Conservation (phyloP, 2,329 filamentous ascomycete genomes). For the Diaporthe sp. region DNA sequence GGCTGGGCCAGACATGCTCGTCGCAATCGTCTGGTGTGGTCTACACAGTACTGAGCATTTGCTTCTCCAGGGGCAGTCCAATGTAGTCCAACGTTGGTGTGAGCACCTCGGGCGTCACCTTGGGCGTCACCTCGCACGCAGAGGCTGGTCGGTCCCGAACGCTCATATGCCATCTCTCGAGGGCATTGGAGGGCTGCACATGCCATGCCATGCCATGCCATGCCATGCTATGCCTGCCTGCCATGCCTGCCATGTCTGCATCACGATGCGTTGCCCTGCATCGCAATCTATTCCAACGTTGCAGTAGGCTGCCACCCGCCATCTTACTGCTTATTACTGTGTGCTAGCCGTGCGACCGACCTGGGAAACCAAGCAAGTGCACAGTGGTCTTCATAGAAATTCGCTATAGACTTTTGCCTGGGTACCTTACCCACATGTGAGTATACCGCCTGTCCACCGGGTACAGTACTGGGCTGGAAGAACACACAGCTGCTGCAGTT, state of each 20-base stretch:
- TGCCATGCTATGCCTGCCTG: conserved; percentile 1
- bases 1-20: neutral
- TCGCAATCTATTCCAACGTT: conserved; percentile 29
- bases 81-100: neutral
- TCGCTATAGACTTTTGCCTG: neutral
- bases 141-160: conserved; percentile 8
- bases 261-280: conserved; percentile 24
- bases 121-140: neutral
- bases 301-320: conserved; percentile 25
- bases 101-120: neutral
- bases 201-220: conserved; percentile 4
- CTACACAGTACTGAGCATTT: neutral
- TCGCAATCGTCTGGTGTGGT: neutral
- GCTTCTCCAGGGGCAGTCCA: neutral
- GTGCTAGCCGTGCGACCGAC: neutral
- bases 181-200: conserved; percentile 2
- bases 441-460: neutral
- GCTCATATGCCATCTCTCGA: conserved; percentile 2
- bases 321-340: neutral
- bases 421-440: neutral
- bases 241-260: conserved; percentile 22
- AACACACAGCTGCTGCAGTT: neutral
- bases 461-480: conserved; percentile 1
- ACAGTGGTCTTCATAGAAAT: neutral
- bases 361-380: neutral